Evolutionary conservation across 345 rosid genomes (phyloP), one percentile per base, ranked within the genome.

Genomic region (Eucalyptus cloeziana): DNA sequence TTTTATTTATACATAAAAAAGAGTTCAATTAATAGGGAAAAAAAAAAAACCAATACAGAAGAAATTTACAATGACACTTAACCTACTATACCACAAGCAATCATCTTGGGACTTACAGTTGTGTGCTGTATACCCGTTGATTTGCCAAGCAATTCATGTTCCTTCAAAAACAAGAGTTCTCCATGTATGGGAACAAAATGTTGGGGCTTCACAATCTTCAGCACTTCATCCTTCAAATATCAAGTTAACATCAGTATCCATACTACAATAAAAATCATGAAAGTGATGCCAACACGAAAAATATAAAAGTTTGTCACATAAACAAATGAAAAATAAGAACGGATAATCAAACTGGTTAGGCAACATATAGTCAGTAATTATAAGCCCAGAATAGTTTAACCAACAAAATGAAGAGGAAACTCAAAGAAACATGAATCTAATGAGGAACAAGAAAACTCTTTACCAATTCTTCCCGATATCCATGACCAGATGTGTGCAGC

Each of bases 131-230:
- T 94, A 89, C 99, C 99, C 90, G 97, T 97, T 87, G 99, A 94
- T 88, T 93, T 97, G 62, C 99, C 99, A 50, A 98, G 99, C 91
- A 95, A 91, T 93, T 98, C 99, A 91, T 97, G 99, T 94, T 98
- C 99, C 94, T 96, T 97, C 88, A 98, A 92, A 93, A 98, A 98
- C 95, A 98, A 88, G 44, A 98, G 99, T 92, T 98, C 99, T 91
- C 99, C 99, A 90, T 98, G 99, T 88, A 97, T 93, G 64, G 99
- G 99, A 88, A 98, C 94, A 93, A 98, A 98, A 93, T 98, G 99
- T 88, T 98, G 99, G 10, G 99, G 99, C 94, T 97, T 98, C 88
- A 98, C 98, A 89, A 98, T 94, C 93, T 94, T 93, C 89, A 98
- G 98, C 88, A 96, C 98, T 92, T 98, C 99, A 94, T 98, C 99